A percentile compares a stretch with the other conserved stretches of the same genome.
These are phyloP conservation scores for Chrysoporthe austroafricana DNA, from an alignment of 2,329 filamentous ascomycete genomes.

Conservation along the genomic window DNA sequence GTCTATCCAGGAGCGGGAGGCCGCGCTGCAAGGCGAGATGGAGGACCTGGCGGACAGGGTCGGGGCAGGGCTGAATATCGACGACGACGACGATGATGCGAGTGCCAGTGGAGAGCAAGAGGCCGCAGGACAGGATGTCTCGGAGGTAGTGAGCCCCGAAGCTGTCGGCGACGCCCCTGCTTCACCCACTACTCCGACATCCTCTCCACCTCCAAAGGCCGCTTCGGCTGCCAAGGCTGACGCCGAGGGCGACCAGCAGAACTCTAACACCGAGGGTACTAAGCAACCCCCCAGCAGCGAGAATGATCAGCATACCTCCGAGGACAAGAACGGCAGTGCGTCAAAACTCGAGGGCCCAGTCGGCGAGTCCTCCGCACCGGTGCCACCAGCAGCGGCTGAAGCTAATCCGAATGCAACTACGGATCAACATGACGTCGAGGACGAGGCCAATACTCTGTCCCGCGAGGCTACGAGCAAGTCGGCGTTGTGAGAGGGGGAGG, in stretches of 20 bases:
- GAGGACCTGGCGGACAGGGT: constrained; percentile 39
- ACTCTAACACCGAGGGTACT: too few species aligned
- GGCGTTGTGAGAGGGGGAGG: not conserved
- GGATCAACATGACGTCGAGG: not conserved
- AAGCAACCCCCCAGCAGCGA: not conserved
- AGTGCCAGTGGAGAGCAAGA: not conserved
- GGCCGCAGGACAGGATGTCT: not conserved
- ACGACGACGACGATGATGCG: constrained; percentile 14
- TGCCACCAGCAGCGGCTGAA: not conserved
- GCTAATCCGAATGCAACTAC: not conserved
- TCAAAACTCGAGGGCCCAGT: not conserved
- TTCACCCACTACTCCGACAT: not conserved
- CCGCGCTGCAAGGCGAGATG: constrained; percentile 49
- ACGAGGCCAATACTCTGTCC: not conserved
- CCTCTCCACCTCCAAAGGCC: not conserved
- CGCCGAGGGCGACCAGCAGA: not conserved
- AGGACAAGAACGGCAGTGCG: not conserved
- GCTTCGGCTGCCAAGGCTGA: not conserved
- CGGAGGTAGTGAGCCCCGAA: not conserved
- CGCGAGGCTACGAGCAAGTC: constrained; percentile 8
- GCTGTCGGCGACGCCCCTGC: not conserved
- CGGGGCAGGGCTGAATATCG: constrained; percentile 34
- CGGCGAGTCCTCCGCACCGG: not conserved
- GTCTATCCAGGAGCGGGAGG: constrained; percentile 38
- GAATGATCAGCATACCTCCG: too few species aligned